phyloP scores from a whole-genome alignment of 163 green algal species.

The Volvox carteri region DNA sequence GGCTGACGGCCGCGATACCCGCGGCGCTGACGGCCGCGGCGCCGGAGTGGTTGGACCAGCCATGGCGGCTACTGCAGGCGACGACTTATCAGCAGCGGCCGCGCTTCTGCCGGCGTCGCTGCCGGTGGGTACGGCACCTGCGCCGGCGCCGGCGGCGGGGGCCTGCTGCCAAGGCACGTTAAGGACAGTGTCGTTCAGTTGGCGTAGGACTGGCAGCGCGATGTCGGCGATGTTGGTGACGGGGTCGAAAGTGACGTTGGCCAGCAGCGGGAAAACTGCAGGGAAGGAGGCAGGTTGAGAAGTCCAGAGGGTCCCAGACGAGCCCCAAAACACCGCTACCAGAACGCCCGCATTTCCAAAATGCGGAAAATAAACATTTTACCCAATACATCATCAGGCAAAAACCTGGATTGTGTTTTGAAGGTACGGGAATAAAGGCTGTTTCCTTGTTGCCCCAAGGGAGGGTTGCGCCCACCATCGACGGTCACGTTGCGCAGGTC shows the following conservation, averaged over 20 bases:
- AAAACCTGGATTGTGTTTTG: no score
- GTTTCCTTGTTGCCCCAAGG: background rate
- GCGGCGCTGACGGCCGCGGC: no score
- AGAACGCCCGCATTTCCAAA: no score
- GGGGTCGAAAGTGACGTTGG: constrained; percentile 49
- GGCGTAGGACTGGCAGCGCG: constrained; percentile 13
- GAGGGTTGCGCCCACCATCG: background rate
- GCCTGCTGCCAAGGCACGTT: constrained; percentile 38
- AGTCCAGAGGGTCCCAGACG: no score
- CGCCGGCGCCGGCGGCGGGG: background rate
- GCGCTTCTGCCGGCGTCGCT: background rate
- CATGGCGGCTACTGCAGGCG: background rate
- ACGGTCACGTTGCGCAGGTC: background rate
- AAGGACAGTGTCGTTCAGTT: constrained; percentile 49
- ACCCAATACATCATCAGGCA: no score
- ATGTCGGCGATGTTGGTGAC: constrained; percentile 16
- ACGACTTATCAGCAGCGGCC: background rate
- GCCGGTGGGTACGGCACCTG: background rate
- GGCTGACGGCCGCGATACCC: no score
- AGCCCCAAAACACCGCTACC: no score
- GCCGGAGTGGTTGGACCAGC: no score
- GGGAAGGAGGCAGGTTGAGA: no score
- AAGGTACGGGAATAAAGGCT: no score
- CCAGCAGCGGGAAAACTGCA: constrained; percentile 29
- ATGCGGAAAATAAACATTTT: no score